Evolutionary conservation across 2,329 filamentous ascomycete genomes (phyloP), one percentile per base, ranked within the genome.

Genomic region (Pseudogymnoascus sp.): DNA sequence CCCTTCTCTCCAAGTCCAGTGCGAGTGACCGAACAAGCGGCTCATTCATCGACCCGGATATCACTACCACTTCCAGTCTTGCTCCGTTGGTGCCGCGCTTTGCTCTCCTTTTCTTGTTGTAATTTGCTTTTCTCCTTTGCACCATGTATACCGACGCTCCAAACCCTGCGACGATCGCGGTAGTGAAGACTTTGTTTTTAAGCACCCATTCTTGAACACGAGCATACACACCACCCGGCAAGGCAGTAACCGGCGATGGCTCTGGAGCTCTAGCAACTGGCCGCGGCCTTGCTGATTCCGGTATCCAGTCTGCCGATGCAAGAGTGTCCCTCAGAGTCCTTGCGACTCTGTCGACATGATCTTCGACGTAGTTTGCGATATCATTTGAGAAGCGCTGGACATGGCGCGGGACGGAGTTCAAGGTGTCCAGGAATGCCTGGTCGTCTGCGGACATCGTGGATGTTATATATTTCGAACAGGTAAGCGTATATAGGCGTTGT

Each of bases 1-100:
- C 94, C 66, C 92, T 85, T 64, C 92, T 82, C 76, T 97, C 94
- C 67, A 99, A 80, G 72, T 99, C 94, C 58, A 92, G 77, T 2
- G 91, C 86, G 61, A 97, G 79, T 9, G 91, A 91, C 70, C 87
- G 88, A 5, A 91, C 93, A 71, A 97, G 81, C 14, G 92, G 89
- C 69, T 96, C 86, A 59, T 88, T 85, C 2, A 91, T 89, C 19
- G 91, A 92, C n/a, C 93, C 93, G 22, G 92, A 92, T 65, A 97
- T 83, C 28, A 97, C 89, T 72, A 86, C 79, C 4, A 97, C 93
- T 75, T 99, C 94, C 66, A 88, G 86, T 61, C 94, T 84, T 3
- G 90, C 91, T 23, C 94, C 94, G 76, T 91, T 96, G 59, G 83
- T 82, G 2, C 91, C 90, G 62, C 89, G 85, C 75, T 82, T 87